Evolutionary conservation across 73 alveolate genomes (phyloP), one percentile per base, ranked within the genome.

Genomic region (Paramecium pentaurelia): DNA sequence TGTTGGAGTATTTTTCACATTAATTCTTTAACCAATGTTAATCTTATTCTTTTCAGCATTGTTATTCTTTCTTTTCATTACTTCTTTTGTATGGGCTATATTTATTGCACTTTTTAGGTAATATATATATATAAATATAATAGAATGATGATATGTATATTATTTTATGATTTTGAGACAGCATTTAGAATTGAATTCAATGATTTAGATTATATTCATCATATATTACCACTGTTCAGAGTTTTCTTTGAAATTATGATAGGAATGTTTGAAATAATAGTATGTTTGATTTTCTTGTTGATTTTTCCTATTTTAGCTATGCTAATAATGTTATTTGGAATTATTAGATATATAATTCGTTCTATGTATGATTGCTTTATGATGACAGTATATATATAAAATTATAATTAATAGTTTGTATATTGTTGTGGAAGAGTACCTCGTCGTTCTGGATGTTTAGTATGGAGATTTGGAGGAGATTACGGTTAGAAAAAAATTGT

Each of bases 381-480:
- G 93, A 80, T 80, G 58, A 27, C 25, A 25, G 91, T 80, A 77
- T 40, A 11, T 22, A 54, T 54, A 18, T 18, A 54, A 11, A 54
- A 16, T 11, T 1, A 80, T 80, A 12, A 10, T 20, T 6, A 7
- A 80, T 92, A 86, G 92, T 58, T 94, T 36, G 37, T 94, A 10
- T 88, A 73, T 68, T 94, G 51, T 86, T 58, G 92, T 20, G 97
- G 93, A 1, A 94, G 93, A 94, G 60, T 94, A 6, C 97, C 97
- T 12, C 32, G 45, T 38, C 75, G 92, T 45, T 92, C 92, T 77
- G 45, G 91, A 37, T 92, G 92, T 51, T 45, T 92, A 8, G 96
- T 96, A 27, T 94, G 97, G 97, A 92, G 91, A 94, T 44, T 77
- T 25, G 71, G 88, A 11, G 96, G 97, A 6, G 95, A 93, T 25